Base-by-base conservation (phyloP, 2,329 filamentous ascomycete species). In the Cylindrodendrum hubeiense region DNA sequence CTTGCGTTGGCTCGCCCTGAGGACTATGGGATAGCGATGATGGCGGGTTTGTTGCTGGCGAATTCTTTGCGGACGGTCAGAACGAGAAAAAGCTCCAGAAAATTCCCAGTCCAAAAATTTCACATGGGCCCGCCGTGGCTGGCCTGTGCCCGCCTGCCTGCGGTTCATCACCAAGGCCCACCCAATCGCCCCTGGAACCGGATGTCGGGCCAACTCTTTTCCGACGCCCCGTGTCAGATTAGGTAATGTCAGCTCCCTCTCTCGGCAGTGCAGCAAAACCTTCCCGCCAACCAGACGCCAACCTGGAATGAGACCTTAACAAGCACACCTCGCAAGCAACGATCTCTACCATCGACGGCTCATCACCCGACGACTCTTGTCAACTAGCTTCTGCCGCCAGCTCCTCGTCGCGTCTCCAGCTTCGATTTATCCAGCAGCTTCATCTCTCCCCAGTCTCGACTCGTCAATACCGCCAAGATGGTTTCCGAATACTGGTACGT, bases 401-500 rank as follows among this genome's bases (percentile, higher is more conserved):
- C 61, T 60, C 53, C 43, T 67, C 52, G 39, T 69, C 70, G 66
- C 62, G 60, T 53, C 60, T 65, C 61, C 52, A 53, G 51, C 62
- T 67, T 65, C 65, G 52, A 68, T 67, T 60, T 63, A 55, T 68
- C 55, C 51, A 47, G 57, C 62, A 67, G 52, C 37, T 46, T 39
- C 21, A 8, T 53, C 58, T 63, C 56, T 66, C 59, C 52, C 67
- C 67, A 62, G 39, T 58, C 64, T 61, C 54, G 39, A 67, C 63
- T 73, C 69, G 67, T 72, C 66, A 78, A 73, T 70, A 78, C 78
- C 79, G 77, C 69, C 86, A 91, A 84, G 78, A 95, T 96, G 93
- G 83, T 90, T 81, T 85, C 91, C 77, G 92, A 95, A 86, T 88
- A 91, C 81, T 96, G 93, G 93, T 96, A 88, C 85, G 91, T 89